These are phyloP conservation scores for Flaveria ramosissima DNA, from an alignment of 129 eudicot species.

Conservation along the genomic window DNA sequence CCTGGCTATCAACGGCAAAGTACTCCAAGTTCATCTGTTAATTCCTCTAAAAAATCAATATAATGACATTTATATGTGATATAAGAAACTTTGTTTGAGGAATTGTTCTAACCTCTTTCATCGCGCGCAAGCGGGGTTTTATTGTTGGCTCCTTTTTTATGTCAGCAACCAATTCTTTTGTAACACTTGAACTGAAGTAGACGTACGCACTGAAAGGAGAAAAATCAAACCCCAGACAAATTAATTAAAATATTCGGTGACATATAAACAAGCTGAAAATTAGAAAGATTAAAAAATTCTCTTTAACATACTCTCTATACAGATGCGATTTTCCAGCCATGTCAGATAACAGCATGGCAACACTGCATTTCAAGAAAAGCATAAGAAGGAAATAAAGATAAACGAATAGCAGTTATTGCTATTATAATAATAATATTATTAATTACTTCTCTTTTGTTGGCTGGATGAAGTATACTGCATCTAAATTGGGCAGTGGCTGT, in stretches of 20 bases:
- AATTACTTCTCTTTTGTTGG: slow-evolving; percentile 87
- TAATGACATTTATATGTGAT: slow-evolving; percentile 4
- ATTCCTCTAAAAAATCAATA: slow-evolving; percentile 30
- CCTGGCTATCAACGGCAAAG: slow-evolving; percentile 95
- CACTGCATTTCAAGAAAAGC: slow-evolving; percentile 54
- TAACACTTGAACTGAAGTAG: slow-evolving; percentile 77
- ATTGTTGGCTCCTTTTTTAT: slow-evolving; percentile 72
- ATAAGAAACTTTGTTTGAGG: neutral
- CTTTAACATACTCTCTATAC: slow-evolving; percentile 72
- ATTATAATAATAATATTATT: neutral
- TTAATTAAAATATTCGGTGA: slow-evolving; percentile 1
- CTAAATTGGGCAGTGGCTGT: slow-evolving; percentile 87
- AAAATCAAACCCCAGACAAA: slow-evolving; percentile 12
- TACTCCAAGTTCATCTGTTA: slow-evolving; percentile 98
- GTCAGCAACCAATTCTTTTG: slow-evolving; percentile 61
- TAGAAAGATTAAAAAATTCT: neutral
- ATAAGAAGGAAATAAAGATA: slow-evolving; percentile 15
- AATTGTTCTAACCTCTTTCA: slow-evolving; percentile 66
- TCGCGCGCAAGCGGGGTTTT: slow-evolving; percentile 71
- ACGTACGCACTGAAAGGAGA: slow-evolving; percentile 69
- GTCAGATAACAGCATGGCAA: slow-evolving; percentile 65
- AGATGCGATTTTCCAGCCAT: slow-evolving; percentile 83
- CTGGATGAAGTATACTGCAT: slow-evolving; percentile 94
- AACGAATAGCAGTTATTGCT: slow-evolving; percentile 1
- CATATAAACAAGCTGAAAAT: slow-evolving; percentile 1